Evolutionary conservation across 495 filamentous ascomycete species (phyloP).

Genomic region (Massariosphaeria phaeospora): DNA sequence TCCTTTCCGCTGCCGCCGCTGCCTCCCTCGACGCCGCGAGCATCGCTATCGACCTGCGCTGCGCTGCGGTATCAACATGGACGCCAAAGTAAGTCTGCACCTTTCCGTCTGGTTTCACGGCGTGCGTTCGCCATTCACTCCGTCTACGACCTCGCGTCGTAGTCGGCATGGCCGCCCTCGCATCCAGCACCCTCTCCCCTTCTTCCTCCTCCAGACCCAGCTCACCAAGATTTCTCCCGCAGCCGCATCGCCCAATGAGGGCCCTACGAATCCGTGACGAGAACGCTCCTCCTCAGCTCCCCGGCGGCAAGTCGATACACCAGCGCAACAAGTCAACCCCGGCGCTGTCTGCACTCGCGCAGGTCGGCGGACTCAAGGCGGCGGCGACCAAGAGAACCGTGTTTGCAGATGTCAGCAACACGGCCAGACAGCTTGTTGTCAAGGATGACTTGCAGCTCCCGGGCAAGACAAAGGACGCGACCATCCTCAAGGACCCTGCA

Average conservation of each 20-base stretch:
- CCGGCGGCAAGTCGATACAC: conserved; percentile 58
- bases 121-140: not conserved
- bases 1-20: conserved; percentile 14
- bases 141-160: not conserved
- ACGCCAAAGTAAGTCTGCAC: conserved; percentile 40
- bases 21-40: not conserved
- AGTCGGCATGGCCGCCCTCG: not conserved
- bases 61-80: conserved; percentile 34
- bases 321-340: conserved; percentile 79
- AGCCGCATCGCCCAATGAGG: conserved; percentile 70
- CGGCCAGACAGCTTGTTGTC: conserved; percentile 46
- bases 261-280: conserved; percentile 60
- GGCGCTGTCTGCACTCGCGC: conserved; percentile 54
- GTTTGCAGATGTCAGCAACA: conserved; percentile 79
- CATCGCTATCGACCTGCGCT: conserved; percentile 2
- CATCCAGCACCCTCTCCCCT: not conserved
- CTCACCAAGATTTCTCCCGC: conserved; percentile 26
- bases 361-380: conserved; percentile 58
- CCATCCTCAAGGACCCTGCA: conserved; percentile 46
- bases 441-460: conserved; percentile 43
- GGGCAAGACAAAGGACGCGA: conserved; percentile 33
- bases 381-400: conserved; percentile 63
- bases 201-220: not conserved
- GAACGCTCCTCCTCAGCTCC: conserved; percentile 62
- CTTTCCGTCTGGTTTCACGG: not conserved